Conservation (phyloP, 2,329 filamentous ascomycete species). For the Kalaharituber pfeilii region DNA sequence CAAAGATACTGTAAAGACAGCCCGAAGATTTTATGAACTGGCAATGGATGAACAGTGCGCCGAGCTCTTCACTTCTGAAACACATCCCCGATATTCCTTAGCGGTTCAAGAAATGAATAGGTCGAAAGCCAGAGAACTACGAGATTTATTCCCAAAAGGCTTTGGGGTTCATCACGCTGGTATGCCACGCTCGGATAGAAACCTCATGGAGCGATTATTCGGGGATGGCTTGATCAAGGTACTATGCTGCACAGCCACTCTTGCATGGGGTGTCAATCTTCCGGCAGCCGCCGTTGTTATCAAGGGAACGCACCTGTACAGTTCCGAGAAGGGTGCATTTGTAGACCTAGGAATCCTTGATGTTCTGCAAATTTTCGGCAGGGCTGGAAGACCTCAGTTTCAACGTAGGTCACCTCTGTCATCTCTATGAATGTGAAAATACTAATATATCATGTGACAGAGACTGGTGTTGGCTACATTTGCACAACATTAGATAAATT, state of each 20-base stretch:
- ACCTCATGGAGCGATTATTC: slow-evolving; percentile 88
- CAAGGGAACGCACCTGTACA: slow-evolving; percentile 96
- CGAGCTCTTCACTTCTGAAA: slow-evolving; percentile 66
- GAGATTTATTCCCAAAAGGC: slow-evolving; percentile 77
- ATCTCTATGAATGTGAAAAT: background rate
- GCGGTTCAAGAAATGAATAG: slow-evolving; percentile 71
- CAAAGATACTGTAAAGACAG: slow-evolving; percentile 80
- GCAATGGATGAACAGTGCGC: slow-evolving; percentile 62
- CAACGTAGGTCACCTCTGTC: slow-evolving; percentile 36
- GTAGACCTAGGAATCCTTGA: slow-evolving; percentile 92
- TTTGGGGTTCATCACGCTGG: slow-evolving; percentile 93
- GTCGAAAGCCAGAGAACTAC: slow-evolving; percentile 68
- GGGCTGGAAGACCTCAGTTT: slow-evolving; percentile 92
- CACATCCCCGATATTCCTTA: slow-evolving; percentile 61
- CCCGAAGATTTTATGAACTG: slow-evolving; percentile 70
- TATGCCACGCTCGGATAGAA: slow-evolving; percentile 85
- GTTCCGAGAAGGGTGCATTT: slow-evolving; percentile 88
- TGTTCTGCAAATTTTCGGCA: slow-evolving; percentile 94
- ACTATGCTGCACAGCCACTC: slow-evolving; percentile 90
- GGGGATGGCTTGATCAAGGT: slow-evolving; percentile 86
- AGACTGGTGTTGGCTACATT: slow-evolving; percentile 95
- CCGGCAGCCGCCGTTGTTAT: slow-evolving; percentile 93
- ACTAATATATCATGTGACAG: slow-evolving; percentile 28
- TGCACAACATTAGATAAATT: slow-evolving; percentile 92
- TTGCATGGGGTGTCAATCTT: slow-evolving; percentile 97